These are phyloP conservation scores for Tylopilus sp. DNA, from an alignment of 768 basidiomycete genomes.

Conservation along the genomic window DNA sequence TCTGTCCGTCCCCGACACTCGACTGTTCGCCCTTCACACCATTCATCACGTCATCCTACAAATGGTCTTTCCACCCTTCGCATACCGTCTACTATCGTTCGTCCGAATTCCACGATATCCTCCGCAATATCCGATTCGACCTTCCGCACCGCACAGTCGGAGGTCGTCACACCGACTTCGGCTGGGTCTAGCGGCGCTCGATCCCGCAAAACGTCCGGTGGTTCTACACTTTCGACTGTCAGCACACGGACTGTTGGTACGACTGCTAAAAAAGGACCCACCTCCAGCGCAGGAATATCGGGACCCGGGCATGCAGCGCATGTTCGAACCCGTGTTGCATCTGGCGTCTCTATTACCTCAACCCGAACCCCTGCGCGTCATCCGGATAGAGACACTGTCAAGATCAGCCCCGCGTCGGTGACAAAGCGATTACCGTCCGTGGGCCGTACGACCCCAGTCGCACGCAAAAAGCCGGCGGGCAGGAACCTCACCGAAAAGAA, in stretches of 20 bases:
- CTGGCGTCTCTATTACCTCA: conserved; percentile 25
- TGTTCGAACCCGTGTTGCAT: conserved; percentile 21
- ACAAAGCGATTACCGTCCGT: conserved; percentile 21
- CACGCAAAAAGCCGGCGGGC: conserved; percentile 18
- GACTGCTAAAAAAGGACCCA: conserved; percentile 10
- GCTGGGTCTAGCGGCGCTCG: conserved; percentile 21
- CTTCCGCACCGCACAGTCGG: conserved; percentile 31
- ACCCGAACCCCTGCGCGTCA: conserved; percentile 26
- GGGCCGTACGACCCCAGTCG: conserved; percentile 22
- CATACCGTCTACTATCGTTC: conserved; percentile 26
- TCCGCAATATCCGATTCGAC: conserved; percentile 31
- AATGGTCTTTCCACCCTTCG: conserved; percentile 29
- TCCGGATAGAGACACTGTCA: conserved; percentile 19
- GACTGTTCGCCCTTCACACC: conserved; percentile 26
- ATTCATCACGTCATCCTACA: conserved; percentile 12
- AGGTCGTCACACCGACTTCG: conserved; percentile 28
- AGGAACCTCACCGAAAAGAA: conserved; percentile 13
- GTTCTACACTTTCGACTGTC: conserved; percentile 28
- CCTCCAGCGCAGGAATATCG: conserved; percentile 1
- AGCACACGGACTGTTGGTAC: conserved; percentile 33
- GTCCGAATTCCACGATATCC: conserved; percentile 28
- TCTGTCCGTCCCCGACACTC: conserved; percentile 19
- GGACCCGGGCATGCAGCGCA: conserved; percentile 10
- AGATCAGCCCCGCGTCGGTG: conserved; percentile 19
- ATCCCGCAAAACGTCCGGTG: conserved; percentile 28